Base-by-base conservation (phyloP, 2,329 filamentous ascomycete species). In the Fusarium annulatum region DNA sequence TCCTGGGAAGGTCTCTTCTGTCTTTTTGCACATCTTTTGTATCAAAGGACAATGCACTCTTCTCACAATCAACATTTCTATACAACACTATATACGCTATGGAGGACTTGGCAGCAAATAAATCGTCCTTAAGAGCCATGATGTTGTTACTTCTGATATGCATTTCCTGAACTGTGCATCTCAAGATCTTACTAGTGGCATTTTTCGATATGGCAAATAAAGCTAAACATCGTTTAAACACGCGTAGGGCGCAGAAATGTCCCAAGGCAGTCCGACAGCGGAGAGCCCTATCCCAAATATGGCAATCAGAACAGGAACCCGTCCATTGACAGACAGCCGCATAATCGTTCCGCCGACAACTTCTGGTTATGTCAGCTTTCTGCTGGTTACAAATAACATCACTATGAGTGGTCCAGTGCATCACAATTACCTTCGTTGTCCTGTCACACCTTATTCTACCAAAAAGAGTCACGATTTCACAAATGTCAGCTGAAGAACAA, bases 401-500 rank as follows among this genome's bases (percentile, higher is more conserved):
- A 19, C 5, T 14, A 10, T 51, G 30, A 34, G 21, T 51, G 48
- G 48, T 34, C 46, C 46, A 14, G 7, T 15, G 1, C 10, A 14
- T 14, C 0, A 2, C 10, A 11, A 9, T 19, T 6, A 19, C n/a
- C 16, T 18, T 26, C n/a, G 15, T 45, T 12, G 10, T 49, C 21
- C 10, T 9, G 10, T 7, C 5, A 7, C 21, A 33, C 4, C 9
- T 33, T 33, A 18, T 49, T 33, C 18, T 9, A 21, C 11, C 10
- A 23, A 33, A 34, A 7, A 14, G 7, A 19, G 8, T 10, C 3
- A 34, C 5, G 33, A 14, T 2, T 1, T 51, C 1, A n/a, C 23
- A 6, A 33, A 51, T 51, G 30, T 34, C 16, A 14, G 30, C 30
- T 12, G 48, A 51, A 51, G 28, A 23, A 23, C 48, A 51, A 23